Evolutionary conservation across 129 eudicot genomes (phyloP).

Genomic region (Rutidosis leptorrhynchoides): DNA sequence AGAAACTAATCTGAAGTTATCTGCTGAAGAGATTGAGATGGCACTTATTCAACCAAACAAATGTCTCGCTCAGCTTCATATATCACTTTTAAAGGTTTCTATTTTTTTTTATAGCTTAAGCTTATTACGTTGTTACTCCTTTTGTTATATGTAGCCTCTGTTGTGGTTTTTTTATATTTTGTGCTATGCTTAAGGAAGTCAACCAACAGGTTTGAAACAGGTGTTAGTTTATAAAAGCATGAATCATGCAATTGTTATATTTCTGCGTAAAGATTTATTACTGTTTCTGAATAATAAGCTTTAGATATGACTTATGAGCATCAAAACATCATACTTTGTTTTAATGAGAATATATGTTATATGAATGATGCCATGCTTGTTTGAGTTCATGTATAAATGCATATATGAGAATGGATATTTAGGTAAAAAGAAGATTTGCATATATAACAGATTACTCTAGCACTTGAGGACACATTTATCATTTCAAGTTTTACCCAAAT

Average conservation of each 20-base stretch:
- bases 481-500: background rate
- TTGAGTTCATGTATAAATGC: background rate
- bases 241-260: constrained; percentile 14
- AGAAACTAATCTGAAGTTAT: constrained; percentile 48
- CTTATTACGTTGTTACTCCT: constrained; percentile 4
- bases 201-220: constrained; percentile 4
- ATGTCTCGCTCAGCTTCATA: constrained; percentile 62
- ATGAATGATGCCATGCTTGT: background rate
- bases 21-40: constrained; percentile 79
- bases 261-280: background rate
- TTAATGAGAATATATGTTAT: background rate
- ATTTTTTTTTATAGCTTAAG: constrained; percentile 1
- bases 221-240: background rate
- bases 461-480: background rate
- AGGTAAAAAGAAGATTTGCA: background rate
- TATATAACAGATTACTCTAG: background rate
- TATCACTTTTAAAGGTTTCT: constrained; percentile 66
- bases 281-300: constrained; percentile 3
- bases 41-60: constrained; percentile 60
- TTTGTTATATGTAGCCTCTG: constrained; percentile 5
- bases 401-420: constrained; percentile 1
- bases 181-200: constrained; percentile 2
- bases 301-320: constrained; percentile 18
- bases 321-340: constrained; percentile 8
- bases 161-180: constrained; percentile 13